Conservation (phyloP, 179 eudicot species). For the Beta lomatogona region DNA sequence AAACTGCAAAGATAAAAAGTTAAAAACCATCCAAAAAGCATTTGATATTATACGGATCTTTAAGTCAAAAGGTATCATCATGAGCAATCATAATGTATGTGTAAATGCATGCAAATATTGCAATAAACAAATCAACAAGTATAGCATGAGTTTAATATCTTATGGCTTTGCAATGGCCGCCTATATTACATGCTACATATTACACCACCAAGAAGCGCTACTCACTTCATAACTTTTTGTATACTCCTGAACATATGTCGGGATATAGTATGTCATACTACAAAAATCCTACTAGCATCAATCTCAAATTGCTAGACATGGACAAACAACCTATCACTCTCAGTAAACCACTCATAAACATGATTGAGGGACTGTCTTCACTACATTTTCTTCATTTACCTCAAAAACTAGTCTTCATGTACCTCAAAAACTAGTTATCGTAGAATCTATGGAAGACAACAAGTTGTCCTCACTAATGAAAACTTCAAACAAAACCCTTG, state of each 20-base stretch:
- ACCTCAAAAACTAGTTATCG: background rate
- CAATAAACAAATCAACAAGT: background rate
- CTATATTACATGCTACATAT: background rate
- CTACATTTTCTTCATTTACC: background rate
- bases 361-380: background rate
- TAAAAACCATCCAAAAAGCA: background rate
- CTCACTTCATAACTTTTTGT: background rate
- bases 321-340: background rate
- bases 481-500: background rate
- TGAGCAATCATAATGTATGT: background rate
- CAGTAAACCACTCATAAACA: background rate
- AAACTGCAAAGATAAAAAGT: background rate
- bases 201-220: background rate
- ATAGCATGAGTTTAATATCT: background rate
- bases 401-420: background rate
- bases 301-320: background rate
- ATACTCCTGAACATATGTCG: background rate
- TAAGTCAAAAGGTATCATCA: background rate
- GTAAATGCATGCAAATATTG: background rate
- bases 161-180: background rate
- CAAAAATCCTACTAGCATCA: background rate
- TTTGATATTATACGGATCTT: background rate
- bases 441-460: background rate
- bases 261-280: background rate
- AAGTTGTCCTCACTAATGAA: background rate